Evolutionary conservation across 345 rosid species (phyloP).

Genomic region (Gossypium thurberi): DNA sequence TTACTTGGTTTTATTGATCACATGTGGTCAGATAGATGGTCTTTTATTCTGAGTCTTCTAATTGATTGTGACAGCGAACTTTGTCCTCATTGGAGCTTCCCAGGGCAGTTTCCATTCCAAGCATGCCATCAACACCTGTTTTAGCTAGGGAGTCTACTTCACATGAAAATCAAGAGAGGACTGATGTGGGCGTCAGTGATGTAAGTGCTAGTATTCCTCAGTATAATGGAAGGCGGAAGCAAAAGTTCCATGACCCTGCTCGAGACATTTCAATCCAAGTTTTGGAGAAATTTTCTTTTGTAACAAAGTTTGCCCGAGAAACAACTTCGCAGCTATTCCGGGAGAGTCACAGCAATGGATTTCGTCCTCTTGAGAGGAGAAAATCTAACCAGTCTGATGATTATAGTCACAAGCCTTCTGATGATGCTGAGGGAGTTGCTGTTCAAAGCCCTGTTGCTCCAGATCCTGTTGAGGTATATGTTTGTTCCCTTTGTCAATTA

Average conservation of each 20-base stretch:
- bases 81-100: constrained; percentile 93
- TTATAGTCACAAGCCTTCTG: constrained; percentile 30
- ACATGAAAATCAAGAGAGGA: constrained; percentile 39
- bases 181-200: constrained; percentile 25
- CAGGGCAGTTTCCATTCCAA: constrained; percentile 58
- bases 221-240: constrained; percentile 49
- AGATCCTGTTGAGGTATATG: constrained; percentile 76
- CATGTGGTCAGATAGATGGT: neutral
- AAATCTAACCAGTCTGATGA: constrained; percentile 32
- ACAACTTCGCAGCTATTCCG: constrained; percentile 84
- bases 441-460: constrained; percentile 44
- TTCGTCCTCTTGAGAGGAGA: constrained; percentile 57
- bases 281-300: constrained; percentile 87
- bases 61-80: constrained; percentile 50
- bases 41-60: constrained; percentile 12
- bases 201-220: constrained; percentile 34
- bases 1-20: neutral
- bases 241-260: constrained; percentile 71
- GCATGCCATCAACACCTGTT: constrained; percentile 42
- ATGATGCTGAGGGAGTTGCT: constrained; percentile 37
- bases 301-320: constrained; percentile 88
- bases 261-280: constrained; percentile 84
- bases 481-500: constrained; percentile 6
- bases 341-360: constrained; percentile 57
- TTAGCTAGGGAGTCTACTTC: constrained; percentile 35